These are phyloP conservation scores for Mallotus japonicus DNA, from an alignment of 441 rosid genomes.

Conservation along the genomic window DNA sequence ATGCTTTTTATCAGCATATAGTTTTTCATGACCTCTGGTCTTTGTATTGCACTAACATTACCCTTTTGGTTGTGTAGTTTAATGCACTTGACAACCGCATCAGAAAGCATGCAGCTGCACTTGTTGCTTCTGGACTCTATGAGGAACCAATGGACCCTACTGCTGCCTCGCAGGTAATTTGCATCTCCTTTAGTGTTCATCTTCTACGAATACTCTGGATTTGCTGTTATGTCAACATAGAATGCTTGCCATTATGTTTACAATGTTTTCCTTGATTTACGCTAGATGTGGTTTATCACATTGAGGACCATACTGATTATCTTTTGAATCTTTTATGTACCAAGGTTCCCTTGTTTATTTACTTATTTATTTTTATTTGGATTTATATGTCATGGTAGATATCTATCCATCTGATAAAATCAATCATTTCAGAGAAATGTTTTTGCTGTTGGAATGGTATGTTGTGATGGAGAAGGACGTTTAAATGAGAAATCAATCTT, in stretches of 20 bases:
- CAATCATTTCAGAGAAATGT: slow-evolving; percentile 70
- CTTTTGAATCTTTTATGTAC: not conserved
- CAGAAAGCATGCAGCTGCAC: slow-evolving; percentile 49
- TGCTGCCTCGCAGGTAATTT: slow-evolving; percentile 82
- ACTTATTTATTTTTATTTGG: not conserved
- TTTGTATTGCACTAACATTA: slow-evolving; percentile 20
- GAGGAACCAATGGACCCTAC: slow-evolving; percentile 86
- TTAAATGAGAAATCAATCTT: slow-evolving; percentile 83
- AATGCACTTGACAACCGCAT: slow-evolving; percentile 75
- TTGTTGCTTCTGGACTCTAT: slow-evolving; percentile 59
- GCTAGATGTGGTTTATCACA: not conserved
- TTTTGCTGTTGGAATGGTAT: slow-evolving; percentile 90
- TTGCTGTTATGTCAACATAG: not conserved
- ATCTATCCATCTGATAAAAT: slow-evolving; percentile 29
- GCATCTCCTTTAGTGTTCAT: not conserved
- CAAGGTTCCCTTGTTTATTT: not conserved
- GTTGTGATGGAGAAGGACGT: slow-evolving; percentile 96
- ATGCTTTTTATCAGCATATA: slow-evolving; percentile 17
- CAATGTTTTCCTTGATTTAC: not conserved
- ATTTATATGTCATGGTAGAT: not conserved
- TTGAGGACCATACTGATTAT: not conserved
- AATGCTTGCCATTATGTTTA: not conserved
- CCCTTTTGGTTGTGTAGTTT: slow-evolving; percentile 42
- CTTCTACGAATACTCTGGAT: not conserved
- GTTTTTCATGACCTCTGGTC: slow-evolving; percentile 20